These are phyloP conservation scores for Solanum peruvianum DNA, from an alignment of 257 asterid genomes.

Conservation along the genomic window DNA sequence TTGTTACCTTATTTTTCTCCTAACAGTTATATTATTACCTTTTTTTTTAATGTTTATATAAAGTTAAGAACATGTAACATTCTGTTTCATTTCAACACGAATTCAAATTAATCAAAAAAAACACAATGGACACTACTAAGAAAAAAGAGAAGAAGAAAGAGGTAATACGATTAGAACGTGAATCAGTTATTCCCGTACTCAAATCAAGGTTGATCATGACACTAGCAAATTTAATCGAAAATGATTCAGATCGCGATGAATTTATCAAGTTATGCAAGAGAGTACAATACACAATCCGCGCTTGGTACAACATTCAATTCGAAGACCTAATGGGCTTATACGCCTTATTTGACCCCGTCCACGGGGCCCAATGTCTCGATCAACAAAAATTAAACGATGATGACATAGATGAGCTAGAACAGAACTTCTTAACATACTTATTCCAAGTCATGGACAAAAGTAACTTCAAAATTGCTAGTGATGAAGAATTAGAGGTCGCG, in stretches of 20 bases:
- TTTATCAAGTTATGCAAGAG: constrained; percentile 91
- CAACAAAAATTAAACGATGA: constrained; percentile 66
- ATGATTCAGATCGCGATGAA: constrained; percentile 71
- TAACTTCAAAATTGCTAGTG: constrained; percentile 75
- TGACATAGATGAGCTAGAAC: constrained; percentile 75
- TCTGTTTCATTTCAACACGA: background rate
- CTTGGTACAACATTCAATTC: constrained; percentile 90
- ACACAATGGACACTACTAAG: background rate
- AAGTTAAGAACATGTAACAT: background rate
- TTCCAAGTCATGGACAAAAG: constrained; percentile 93
- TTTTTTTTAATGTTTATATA: background rate
- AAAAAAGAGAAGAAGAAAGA: constrained; percentile 32
- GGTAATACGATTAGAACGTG: constrained; percentile 83
- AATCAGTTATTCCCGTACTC: constrained; percentile 88
- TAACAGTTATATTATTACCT: background rate
- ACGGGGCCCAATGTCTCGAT: constrained; percentile 69
- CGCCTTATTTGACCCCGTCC: constrained; percentile 89
- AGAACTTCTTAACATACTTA: constrained; percentile 62
- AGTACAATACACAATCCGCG: constrained; percentile 89
- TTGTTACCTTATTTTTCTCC: background rate
- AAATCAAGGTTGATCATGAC: constrained; percentile 84
- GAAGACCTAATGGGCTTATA: constrained; percentile 98
- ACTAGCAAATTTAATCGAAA: constrained; percentile 80
- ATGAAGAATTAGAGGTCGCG: constrained; percentile 84
- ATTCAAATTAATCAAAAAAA: background rate